A percentile compares a stretch with the other conserved stretches of the same genome.
Conservation (phyloP, 2,329 filamentous ascomycete species). For the Fusarium bactridioides region DNA sequence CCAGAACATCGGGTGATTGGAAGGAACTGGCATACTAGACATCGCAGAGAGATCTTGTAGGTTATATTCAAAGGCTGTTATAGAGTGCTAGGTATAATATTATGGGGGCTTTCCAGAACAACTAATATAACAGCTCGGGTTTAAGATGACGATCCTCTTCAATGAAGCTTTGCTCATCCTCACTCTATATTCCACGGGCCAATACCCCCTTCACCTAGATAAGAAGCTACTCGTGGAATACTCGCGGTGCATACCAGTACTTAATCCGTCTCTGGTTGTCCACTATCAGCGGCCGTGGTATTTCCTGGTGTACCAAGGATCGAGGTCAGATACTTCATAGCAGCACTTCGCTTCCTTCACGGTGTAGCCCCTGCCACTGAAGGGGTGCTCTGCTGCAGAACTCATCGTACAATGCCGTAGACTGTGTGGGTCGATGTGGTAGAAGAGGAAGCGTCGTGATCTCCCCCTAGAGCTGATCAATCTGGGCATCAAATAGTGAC, state of each 20-base stretch:
- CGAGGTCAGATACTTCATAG: background rate
- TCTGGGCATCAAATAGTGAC: no score
- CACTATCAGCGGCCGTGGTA: accelerated
- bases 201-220: background rate
- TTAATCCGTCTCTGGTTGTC: background rate
- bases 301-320: background rate
- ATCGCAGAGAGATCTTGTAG: background rate
- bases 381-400: background rate
- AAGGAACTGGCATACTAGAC: background rate
- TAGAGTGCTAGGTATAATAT: background rate
- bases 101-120: background rate
- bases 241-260: background rate
- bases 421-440: background rate
- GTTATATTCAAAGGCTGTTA: background rate
- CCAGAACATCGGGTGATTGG: background rate
- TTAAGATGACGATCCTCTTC: background rate
- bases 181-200: background rate
- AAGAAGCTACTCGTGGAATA: background rate
- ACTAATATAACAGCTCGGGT: background rate
- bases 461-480: no score
- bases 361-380: background rate
- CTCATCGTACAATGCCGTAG: no score
- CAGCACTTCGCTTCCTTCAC: background rate
- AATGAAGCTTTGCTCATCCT: background rate
- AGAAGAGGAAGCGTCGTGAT: background rate